Conservation (phyloP, 192 early-diverging fungal genomes). For the Backusella tarrabulga region DNA sequence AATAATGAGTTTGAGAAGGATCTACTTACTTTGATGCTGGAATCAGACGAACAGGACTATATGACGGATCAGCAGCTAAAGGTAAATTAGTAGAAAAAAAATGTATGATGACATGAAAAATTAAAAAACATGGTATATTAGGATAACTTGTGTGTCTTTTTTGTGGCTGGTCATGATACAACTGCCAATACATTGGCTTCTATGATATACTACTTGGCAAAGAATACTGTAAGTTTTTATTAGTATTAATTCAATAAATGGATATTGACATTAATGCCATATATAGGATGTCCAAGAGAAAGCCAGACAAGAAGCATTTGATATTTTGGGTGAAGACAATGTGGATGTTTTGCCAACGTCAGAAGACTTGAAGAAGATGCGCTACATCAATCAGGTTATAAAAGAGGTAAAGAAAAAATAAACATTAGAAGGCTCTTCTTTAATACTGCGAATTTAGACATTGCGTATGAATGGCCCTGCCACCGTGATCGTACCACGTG, state of each 20-base stretch:
- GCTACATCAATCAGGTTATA: constrained; percentile 49
- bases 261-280: not conserved
- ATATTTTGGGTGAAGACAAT: constrained; percentile 53
- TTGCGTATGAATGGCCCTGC: constrained; percentile 23
- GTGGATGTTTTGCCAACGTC: constrained; percentile 46
- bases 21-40: constrained; percentile 32
- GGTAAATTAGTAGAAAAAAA: not conserved
- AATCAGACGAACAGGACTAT: constrained; percentile 8
- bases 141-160: constrained; percentile 11
- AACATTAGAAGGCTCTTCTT: not conserved
- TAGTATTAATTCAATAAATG: constrained; percentile 26
- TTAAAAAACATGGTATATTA: not conserved
- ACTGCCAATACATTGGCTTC: constrained; percentile 54
- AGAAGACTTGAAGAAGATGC: constrained; percentile 51
- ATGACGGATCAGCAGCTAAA: not conserved
- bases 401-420: constrained; percentile 38
- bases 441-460: not conserved
- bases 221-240: constrained; percentile 44
- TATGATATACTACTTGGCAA: constrained; percentile 47
- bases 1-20: constrained; percentile 28
- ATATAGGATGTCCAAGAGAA: constrained; percentile 51
- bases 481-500: not conserved
- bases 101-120: not conserved
- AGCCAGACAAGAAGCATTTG: constrained; percentile 50
- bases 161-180: constrained; percentile 54